phyloP scores from a whole-genome alignment of 768 basidiomycete genomes.

The Royoungia palumana region DNA sequence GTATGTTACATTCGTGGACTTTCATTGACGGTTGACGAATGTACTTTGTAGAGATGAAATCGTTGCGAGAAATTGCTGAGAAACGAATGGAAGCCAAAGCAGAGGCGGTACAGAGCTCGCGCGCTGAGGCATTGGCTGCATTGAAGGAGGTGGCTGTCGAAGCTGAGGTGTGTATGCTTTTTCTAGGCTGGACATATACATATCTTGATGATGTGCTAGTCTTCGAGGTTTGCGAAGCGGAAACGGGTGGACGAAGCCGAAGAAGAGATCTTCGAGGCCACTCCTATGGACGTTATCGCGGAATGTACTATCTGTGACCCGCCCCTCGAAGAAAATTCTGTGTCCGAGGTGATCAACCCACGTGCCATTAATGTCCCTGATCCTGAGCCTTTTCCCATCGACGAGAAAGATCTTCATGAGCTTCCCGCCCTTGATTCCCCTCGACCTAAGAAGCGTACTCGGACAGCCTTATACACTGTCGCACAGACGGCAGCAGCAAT shows the following conservation, averaged over 20 bases:
- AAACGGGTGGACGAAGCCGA: slow-evolving; percentile 49
- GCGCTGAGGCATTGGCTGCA: slow-evolving; percentile 36
- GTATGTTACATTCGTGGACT: slow-evolving; percentile 27
- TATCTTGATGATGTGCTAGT: slow-evolving; percentile 27
- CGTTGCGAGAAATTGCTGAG: slow-evolving; percentile 40
- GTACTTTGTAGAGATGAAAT: slow-evolving; percentile 40
- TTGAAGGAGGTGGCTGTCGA: slow-evolving; percentile 36
- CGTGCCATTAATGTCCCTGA: slow-evolving; percentile 2
- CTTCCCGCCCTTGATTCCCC: slow-evolving; percentile 13
- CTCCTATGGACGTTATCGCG: background rate
- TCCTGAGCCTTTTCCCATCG: background rate
- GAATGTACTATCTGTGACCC: background rate
- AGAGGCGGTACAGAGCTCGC: slow-evolving; percentile 40
- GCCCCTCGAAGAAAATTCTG: background rate
- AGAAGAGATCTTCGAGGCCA: background rate
- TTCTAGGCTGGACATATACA: slow-evolving; percentile 10
- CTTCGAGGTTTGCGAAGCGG: slow-evolving; percentile 52
- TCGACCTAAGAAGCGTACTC: slow-evolving; percentile 43
- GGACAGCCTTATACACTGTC: slow-evolving; percentile 37
- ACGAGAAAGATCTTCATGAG: background rate
- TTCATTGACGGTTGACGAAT: background rate
- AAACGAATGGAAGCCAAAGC: slow-evolving; percentile 47
- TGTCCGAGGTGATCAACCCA: slow-evolving; percentile 1
- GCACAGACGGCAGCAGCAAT: slow-evolving; percentile 61
- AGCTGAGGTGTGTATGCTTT: slow-evolving; percentile 25